Percentiles rank a stretch among this genome's conserved stretches.
Conservation (phyloP, 768 basidiomycete species). For the Phanerochaete carnosa region DNA sequence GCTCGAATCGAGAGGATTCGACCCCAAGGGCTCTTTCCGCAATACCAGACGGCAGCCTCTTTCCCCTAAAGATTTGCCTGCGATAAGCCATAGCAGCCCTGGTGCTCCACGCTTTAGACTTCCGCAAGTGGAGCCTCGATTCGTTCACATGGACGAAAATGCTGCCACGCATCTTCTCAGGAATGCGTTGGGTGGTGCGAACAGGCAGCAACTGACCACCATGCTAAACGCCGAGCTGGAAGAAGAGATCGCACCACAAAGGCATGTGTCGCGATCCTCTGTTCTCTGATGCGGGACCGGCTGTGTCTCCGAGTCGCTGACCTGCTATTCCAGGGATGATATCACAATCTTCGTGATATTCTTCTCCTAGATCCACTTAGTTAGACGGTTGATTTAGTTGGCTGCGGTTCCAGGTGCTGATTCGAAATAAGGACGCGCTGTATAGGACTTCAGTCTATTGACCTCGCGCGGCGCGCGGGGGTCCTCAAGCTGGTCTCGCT, state of each 20-base stretch:
- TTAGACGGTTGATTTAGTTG: too few species aligned
- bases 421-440: too few species aligned
- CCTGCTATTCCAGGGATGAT: constrained; percentile 28
- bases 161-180: constrained; percentile 47
- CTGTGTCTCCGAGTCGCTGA: background rate
- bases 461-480: too few species aligned
- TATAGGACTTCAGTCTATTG: too few species aligned
- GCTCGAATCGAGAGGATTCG: constrained; percentile 19
- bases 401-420: too few species aligned
- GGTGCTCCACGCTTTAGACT: constrained; percentile 24
- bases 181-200: constrained; percentile 53
- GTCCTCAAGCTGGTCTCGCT: too few species aligned
- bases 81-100: background rate
- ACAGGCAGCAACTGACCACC: constrained; percentile 13
- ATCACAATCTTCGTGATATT: constrained; percentile 27
- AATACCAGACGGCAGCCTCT: constrained; percentile 3
- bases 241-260: constrained; percentile 33
- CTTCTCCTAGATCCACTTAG: constrained; percentile 11
- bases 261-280: constrained; percentile 34
- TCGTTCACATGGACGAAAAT: constrained; percentile 40
- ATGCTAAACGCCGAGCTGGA: constrained; percentile 30
- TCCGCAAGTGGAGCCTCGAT: constrained; percentile 24
- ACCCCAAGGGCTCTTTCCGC: background rate
- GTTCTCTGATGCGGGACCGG: constrained; percentile 27
- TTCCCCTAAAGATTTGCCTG: background rate